A percentile compares a stretch with the other conserved stretches of the same genome.
phyloP scores from a whole-genome alignment of 768 basidiomycete species.

The Tulasnella sp. region DNA sequence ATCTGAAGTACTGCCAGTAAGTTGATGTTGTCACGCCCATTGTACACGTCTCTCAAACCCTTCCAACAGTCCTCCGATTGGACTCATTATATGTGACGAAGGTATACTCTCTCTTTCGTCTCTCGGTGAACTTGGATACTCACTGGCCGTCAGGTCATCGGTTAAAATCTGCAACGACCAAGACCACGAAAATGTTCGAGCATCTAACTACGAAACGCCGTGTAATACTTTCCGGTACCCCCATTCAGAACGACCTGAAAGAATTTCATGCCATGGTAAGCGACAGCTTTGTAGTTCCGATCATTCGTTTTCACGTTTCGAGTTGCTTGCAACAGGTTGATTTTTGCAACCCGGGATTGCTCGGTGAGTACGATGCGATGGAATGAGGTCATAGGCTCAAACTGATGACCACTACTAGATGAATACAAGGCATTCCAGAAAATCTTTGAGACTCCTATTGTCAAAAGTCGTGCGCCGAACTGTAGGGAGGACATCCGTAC shows the following conservation, averaged over 20 bases:
- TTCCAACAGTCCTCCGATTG: conserved; percentile 76
- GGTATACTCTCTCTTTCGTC: conserved; percentile 49
- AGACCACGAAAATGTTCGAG: conserved; percentile 86
- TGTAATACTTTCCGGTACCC: conserved; percentile 93
- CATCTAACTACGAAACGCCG: conserved; percentile 72
- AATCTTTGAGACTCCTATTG: conserved; percentile 85
- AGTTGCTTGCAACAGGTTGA: conserved; percentile 60
- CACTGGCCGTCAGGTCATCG: conserved; percentile 66
- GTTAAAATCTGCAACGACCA: conserved; percentile 87
- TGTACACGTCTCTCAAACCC: background rate
- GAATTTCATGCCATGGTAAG: conserved; percentile 97
- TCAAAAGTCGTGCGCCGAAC: conserved; percentile 80
- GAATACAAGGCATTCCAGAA: conserved; percentile 74
- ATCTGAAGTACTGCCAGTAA: conserved; percentile 67
- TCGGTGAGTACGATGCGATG: conserved; percentile 55
- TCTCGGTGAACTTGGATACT: background rate
- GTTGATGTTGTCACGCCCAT: conserved; percentile 38
- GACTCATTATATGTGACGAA: conserved; percentile 94
- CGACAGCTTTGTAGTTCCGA: conserved; percentile 3
- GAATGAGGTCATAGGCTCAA: background rate
- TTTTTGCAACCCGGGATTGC: conserved; percentile 90
- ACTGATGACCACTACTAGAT: conserved; percentile 50
- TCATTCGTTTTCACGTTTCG: background rate
- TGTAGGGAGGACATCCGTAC: conserved; percentile 73
- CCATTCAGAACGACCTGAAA: conserved; percentile 93